phyloP scores from a whole-genome alignment of 2,329 filamentous ascomycete species.

The Diaporthe citrichinensis region DNA sequence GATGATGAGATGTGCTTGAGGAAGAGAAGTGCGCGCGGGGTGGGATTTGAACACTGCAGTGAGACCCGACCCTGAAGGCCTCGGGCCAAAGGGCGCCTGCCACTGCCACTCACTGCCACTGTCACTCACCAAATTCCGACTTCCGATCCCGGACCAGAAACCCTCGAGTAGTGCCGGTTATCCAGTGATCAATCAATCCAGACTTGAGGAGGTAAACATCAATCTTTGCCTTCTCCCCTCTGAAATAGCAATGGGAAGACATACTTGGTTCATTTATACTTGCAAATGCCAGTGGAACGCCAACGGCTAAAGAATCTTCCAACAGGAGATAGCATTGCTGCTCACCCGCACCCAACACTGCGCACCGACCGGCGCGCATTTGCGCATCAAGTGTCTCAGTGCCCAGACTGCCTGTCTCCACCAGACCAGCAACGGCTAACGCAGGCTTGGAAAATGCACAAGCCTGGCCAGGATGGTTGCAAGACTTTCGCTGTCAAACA shows the following conservation, averaged over 20 bases:
- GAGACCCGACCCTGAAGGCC: conserved; percentile 15
- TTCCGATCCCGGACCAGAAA: conserved; percentile 31
- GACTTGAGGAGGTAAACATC: background rate
- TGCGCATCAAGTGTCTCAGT: background rate
- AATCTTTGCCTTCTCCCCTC: background rate
- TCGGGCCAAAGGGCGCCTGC: background rate
- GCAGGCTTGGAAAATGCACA: background rate
- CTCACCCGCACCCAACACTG: background rate
- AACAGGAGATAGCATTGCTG: background rate
- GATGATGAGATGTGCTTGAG: conserved; percentile 53
- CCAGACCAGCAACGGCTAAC: background rate
- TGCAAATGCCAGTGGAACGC: background rate
- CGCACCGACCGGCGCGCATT: background rate
- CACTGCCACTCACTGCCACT: background rate
- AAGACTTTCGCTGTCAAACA: background rate
- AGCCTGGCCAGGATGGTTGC: background rate
- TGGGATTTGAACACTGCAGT: conserved; percentile 40
- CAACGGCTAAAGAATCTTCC: background rate
- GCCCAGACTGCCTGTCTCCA: background rate
- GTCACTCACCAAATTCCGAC: conserved; percentile 21
- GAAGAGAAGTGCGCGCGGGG: conserved; percentile 46
- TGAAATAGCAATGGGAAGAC: too few relatives aligned
- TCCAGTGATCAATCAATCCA: background rate
- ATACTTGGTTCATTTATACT: background rate
- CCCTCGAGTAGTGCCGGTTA: background rate